Conservation (phyloP, 371 early-diverging fungal genomes). For the Rhizopus arrhizus region DNA sequence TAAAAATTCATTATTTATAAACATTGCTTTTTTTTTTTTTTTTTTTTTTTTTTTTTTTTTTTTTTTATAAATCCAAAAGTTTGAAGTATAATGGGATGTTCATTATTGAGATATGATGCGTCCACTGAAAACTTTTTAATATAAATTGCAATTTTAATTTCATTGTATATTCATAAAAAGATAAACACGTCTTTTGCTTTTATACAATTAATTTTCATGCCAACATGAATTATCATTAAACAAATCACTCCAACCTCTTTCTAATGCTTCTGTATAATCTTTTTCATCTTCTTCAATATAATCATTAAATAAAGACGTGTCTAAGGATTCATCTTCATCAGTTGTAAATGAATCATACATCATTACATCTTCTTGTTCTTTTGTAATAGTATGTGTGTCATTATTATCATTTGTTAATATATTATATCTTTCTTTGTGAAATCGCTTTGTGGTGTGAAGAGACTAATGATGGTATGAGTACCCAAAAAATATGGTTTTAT, state of each 20-base stretch:
- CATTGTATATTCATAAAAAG: not conserved
- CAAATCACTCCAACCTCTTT: slow-evolving; percentile 12
- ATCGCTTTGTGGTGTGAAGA: too few species aligned
- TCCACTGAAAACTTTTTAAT: too few species aligned
- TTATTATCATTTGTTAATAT: not conserved
- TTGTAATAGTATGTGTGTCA: too few species aligned
- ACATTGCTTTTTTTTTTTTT: too few species aligned
- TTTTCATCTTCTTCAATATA: not conserved
- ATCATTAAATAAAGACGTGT: not conserved
- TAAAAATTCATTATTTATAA: too few species aligned
- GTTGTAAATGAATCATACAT: slow-evolving; percentile 1
- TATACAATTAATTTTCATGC: not conserved
- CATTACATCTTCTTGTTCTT: slow-evolving; percentile 5
- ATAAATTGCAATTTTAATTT: too few species aligned
- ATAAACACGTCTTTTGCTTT: not conserved
- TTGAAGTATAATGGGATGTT: too few species aligned
- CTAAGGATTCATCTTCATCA: slow-evolving; percentile 13
- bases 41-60: too few species aligned
- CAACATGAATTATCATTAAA: not conserved
- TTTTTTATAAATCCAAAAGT: too few species aligned
- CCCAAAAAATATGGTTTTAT: too few species aligned
- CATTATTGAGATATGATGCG: too few species aligned
- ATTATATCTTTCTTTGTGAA: not conserved
- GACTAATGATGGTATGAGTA: too few species aligned
- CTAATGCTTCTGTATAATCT: slow-evolving; percentile 7